Conservation (phyloP, 805 yeast genomes). For the Osmozyma mogii region DNA sequence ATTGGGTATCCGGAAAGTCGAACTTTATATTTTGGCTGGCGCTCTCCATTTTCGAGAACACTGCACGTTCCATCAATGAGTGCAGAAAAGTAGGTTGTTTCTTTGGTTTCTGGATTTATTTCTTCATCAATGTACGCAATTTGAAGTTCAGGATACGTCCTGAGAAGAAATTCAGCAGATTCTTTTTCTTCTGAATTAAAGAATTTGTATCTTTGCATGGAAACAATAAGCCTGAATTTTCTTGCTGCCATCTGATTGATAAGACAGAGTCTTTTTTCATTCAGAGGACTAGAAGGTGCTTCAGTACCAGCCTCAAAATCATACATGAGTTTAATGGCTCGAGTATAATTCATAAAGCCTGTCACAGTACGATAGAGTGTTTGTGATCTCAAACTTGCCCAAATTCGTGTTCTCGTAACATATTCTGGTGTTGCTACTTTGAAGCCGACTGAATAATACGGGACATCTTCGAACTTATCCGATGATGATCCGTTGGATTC, state of each 20-base stretch:
- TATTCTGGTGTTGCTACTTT: constrained; percentile 97
- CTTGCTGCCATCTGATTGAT: constrained; percentile 79
- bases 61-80: constrained; percentile 68
- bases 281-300: constrained; percentile 2
- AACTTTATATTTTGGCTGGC: constrained; percentile 46
- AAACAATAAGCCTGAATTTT: constrained; percentile 63
- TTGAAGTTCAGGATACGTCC: constrained; percentile 64
- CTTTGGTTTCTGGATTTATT: constrained; percentile 31
- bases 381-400: constrained; percentile 98
- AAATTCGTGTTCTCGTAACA: constrained; percentile 90
- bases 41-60: constrained; percentile 45
- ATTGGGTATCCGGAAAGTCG: constrained; percentile 74
- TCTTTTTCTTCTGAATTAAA: constrained; percentile 52
- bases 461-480: constrained; percentile 76
- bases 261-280: too few species aligned
- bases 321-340: constrained; percentile 88
- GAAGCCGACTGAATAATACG: constrained; percentile 94
- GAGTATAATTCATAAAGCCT: constrained; percentile 97
- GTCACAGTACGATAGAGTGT: constrained; percentile 94
- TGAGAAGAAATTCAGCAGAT: constrained; percentile 47
- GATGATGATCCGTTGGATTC: constrained; percentile 9
- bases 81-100: constrained; percentile 47
- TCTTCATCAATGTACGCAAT: constrained; percentile 55
- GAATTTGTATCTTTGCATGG: constrained; percentile 53
- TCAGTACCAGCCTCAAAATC: constrained; percentile 66